Base-by-base conservation (phyloP, 495 filamentous ascomycete species). In the Viridothelium virens region DNA sequence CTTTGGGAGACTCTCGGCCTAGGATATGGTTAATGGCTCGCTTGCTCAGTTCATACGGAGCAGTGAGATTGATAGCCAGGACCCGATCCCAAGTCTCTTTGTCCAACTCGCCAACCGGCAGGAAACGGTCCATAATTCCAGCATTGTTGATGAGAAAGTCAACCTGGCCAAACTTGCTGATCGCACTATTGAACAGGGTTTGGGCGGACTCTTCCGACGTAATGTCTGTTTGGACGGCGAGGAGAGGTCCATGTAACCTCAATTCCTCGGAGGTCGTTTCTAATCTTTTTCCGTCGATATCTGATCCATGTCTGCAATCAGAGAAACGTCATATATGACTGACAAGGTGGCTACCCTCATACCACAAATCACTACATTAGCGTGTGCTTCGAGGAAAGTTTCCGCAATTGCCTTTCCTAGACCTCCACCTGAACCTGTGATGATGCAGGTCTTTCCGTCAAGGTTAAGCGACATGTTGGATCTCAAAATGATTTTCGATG, bases 51-150 rank as follows among this genome's bases (percentile, higher is more conserved):
- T 85, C 66, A 66, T 83, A 83, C 7, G 85, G 81, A 0, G 83
- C 86, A 38, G 82, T 86, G 14, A 87, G 75, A 70, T 87, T 88
- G 66, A 87, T 72, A 48, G 76, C 77, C 65, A 88, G 78, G 11
- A 87, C 80, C 10, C 75, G 76, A 70, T 89, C 78, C 86, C 84
- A 87, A 5, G 79, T 67, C 36, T 75, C 77, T 64, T 77, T 77
- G 53, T 79, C 78, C 64, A 82, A 70, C 39, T 79, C 77, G 31
- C 66, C 70, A 12, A 53, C 70, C 39, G 67, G 68, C 36, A 66
- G 61, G 18, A 72, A 68, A 48, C 34, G 14, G 69, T 83, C 82
- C 78, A 80, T 80, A 38, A 75, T 70, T 68, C 78, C 82, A 34
- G 80, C 82, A 68, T 81, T 82, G 74, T 83, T 84, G 70, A 83